Evolutionary conservation across 331 rosid species (phyloP), one percentile per base, ranked within the genome.

Genomic region (Spiraea crenata): DNA sequence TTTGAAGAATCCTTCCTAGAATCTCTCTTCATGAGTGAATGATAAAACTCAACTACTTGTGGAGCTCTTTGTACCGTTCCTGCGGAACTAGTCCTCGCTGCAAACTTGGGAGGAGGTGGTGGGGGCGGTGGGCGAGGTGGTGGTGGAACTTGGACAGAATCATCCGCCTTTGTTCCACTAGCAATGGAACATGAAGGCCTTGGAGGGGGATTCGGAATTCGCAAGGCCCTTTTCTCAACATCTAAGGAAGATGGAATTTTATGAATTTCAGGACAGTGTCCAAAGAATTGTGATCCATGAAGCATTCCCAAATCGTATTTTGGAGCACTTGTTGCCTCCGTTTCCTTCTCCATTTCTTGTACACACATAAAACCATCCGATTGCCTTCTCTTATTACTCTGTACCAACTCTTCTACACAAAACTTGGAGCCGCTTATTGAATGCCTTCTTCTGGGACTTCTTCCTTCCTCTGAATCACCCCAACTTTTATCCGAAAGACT

Each of bases 1-100:
- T 74, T 89, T 66, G 93, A 81, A 47, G 97, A 86, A 34, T 95
- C 99, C 81, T 84, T 95, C 76, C 93, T 87, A 6, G 96, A 91
- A 76, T 95, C 99, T 82, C 97, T 86, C 86, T 95, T 95, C 99
- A 95, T 95, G 4, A 95, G 93, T 37, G 99, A 91, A 77, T 95
- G 99, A 75, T 95, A 95, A 76, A 91, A 85, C 80, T 95, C 99
- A 46, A 95, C 99, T 41, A 95, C 99, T 71, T 95, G 99, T 4
- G 99, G 99, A 2, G 96, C 97, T 65, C 99, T 79, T 79, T 86
- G 92, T 14, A 95, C 97, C 40, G 38, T 76, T 16, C 95, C 89
- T 0, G 88, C 39, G 57, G 73, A 70, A 62, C 77, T 70, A 70
- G 74, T 81, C 80, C 83, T 83, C 19, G 66, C 79, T 1, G 87